Base-by-base conservation (phyloP, 371 early-diverging fungal species). In the Mortierella sp. region DNA sequence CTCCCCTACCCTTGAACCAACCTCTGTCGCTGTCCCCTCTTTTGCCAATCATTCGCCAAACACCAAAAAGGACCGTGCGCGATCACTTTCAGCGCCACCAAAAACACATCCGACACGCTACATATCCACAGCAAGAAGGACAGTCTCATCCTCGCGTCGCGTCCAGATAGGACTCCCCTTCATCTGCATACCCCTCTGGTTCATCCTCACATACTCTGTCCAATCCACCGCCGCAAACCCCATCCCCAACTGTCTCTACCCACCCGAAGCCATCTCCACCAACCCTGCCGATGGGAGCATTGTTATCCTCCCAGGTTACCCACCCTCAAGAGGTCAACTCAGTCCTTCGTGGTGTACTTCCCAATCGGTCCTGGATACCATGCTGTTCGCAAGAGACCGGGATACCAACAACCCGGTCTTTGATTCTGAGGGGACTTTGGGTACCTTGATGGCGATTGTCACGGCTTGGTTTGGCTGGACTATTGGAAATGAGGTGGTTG, bases 381-480 rank as follows among this genome's bases (percentile, higher is more conserved):
- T 71, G 19, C 34, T 88, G 22, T 86, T 89, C 37, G 71, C 77
- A 0, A 69, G 24, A 14, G 63, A 29, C 1, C 87, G 84, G 50
- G 80, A 85, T 26, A 77, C 85, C 67, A 74, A 85, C 26, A 10
- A 69, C 16, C 73, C 71, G 0, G 45, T 70, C n/a, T 86, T 86
- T 58, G 89, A 89, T 69, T 80, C 86, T 0, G 89, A 90, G 70
- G 90, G 89, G 2, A 66, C 77, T 0, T 69, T 88, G 5, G 86
- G 88, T 1, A 87, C 77, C 2, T 64, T 87, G 55, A 84, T 85
- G 43, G 76, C 89, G 10, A 41, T 79, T 44, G 64, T 87, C 52
- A 85, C 85, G 2, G 78, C 84, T 4, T 86, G 87, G 79, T 66
- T 85, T 34, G 89, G 89, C 10, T 79, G 79, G 74, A 65, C 86